Conservation (phyloP, 495 filamentous ascomycete genomes). For the Penicillium canescens region DNA sequence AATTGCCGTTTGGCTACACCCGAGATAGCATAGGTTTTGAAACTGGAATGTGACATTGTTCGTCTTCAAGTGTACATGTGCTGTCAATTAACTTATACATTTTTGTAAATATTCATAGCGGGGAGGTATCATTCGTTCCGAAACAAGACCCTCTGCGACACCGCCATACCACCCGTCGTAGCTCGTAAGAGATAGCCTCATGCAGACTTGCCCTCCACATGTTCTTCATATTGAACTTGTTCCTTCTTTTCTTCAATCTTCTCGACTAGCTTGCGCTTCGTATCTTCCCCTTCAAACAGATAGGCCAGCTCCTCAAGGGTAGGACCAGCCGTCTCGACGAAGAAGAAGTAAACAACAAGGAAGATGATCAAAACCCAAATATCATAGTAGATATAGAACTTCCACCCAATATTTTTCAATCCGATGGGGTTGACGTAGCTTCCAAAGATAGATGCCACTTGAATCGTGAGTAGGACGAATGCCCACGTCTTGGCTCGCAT, state of each 20-base stretch:
- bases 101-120: too few relatives aligned
- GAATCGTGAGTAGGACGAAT: conserved; percentile 59
- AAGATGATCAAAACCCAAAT: conserved; percentile 60
- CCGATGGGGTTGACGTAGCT: conserved; percentile 59
- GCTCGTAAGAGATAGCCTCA: background rate
- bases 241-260: conserved; percentile 20
- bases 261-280: conserved; percentile 9
- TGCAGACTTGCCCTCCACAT: conserved; percentile 13
- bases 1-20: too few relatives aligned
- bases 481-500: conserved; percentile 68
- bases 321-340: conserved; percentile 62
- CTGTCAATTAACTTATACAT: too few relatives aligned
- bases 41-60: too few relatives aligned
- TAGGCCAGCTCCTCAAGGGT: conserved; percentile 64
- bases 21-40: too few relatives aligned
- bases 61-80: too few relatives aligned
- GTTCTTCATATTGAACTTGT: conserved; percentile 16
- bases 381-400: conserved; percentile 60
- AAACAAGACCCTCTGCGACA: too few relatives aligned
- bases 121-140: too few relatives aligned
- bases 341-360: conserved; percentile 61
- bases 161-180: too few relatives aligned
- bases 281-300: conserved; percentile 18
- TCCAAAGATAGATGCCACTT: conserved; percentile 55
- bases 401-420: conserved; percentile 52